phyloP scores from a whole-genome alignment of 257 asterid species.

The Gentiana straminea region DNA sequence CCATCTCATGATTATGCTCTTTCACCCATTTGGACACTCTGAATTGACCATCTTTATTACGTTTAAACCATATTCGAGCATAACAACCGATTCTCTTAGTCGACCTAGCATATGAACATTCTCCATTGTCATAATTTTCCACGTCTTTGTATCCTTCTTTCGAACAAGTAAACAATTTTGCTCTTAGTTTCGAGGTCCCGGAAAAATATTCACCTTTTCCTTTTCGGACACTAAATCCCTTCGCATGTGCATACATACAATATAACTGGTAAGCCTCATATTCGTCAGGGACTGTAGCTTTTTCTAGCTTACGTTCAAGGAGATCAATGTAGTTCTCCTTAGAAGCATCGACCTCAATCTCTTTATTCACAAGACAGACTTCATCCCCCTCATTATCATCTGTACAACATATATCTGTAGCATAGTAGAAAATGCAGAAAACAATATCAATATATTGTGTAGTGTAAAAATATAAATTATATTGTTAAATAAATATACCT shows the following conservation, averaged over 20 bases:
- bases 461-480: too few relatives aligned
- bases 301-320: constrained; percentile 2
- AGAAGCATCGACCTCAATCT: not conserved
- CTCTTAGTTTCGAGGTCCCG: constrained; percentile 8
- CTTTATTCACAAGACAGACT: constrained; percentile 3
- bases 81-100: constrained; percentile 10
- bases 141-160: constrained; percentile 6
- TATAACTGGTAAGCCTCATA: constrained; percentile 12
- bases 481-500: too few relatives aligned
- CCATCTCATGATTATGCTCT: constrained; percentile 19
- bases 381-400: constrained; percentile 9
- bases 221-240: not conserved
- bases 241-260: constrained; percentile 10
- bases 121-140: constrained; percentile 2
- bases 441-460: too few relatives aligned
- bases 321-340: constrained; percentile 1
- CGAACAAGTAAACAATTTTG: constrained; percentile 11
- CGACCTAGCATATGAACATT: constrained; percentile 1
- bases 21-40: constrained; percentile 10
- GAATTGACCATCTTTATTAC: constrained; percentile 8
- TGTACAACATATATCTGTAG: too few relatives aligned
- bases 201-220: constrained; percentile 11
- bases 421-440: too few relatives aligned
- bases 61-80: constrained; percentile 10
- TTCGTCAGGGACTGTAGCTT: not conserved